These are phyloP conservation scores for Melastoma candidum DNA, from an alignment of 441 rosid species.

Conservation along the genomic window DNA sequence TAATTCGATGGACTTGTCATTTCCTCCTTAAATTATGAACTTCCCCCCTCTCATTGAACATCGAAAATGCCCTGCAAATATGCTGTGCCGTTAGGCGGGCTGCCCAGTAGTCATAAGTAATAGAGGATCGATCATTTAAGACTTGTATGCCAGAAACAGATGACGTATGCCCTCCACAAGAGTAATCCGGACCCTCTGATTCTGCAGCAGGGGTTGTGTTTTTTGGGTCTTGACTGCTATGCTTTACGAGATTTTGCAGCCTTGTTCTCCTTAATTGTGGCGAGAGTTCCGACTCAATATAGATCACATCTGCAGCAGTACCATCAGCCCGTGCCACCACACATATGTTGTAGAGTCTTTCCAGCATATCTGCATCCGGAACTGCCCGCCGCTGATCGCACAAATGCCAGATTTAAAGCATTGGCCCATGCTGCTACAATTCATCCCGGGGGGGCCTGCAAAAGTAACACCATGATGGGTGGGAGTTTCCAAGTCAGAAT, in stretches of 20 bases:
- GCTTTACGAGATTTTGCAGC: constrained; percentile 41
- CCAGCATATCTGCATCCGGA: constrained; percentile 69
- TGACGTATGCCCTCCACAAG: constrained; percentile 71
- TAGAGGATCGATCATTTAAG: not conserved
- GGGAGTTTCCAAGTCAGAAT: not conserved
- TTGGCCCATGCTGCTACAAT: constrained; percentile 30
- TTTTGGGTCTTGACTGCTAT: constrained; percentile 31
- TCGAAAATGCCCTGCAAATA: constrained; percentile 36
- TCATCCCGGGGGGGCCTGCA: constrained; percentile 42
- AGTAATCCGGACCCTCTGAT: constrained; percentile 38
- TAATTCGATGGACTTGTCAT: constrained; percentile 67
- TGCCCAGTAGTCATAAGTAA: too few species aligned
- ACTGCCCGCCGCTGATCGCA: constrained; percentile 55
- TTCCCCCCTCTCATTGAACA: constrained; percentile 63
- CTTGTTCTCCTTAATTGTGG: constrained; percentile 26
- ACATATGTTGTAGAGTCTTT: constrained; percentile 52
- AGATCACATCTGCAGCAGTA: constrained; percentile 42
- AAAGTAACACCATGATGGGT: constrained; percentile 3
- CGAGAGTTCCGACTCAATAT: constrained; percentile 52
- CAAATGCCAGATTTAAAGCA: constrained; percentile 81
- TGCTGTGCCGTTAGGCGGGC: not conserved
- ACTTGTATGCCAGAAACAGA: constrained; percentile 62
- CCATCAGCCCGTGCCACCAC: constrained; percentile 87
- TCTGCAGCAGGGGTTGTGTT: constrained; percentile 9
- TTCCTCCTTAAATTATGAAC: constrained; percentile 74